Evolutionary conservation across 2,329 filamentous ascomycete species (phyloP).

Genomic region (Botrytis deweyae): DNA sequence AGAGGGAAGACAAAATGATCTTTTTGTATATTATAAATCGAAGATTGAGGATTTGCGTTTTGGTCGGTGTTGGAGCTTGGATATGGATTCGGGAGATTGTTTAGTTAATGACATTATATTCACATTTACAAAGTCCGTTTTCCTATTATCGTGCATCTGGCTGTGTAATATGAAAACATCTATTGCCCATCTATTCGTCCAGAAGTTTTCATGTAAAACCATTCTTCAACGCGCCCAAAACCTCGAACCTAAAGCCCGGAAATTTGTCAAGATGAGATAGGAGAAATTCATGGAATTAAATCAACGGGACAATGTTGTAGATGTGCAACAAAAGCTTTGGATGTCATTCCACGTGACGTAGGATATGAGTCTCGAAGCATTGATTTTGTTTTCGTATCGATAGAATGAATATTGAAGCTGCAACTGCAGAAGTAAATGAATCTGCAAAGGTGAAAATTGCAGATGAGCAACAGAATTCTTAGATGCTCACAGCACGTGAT

Average conservation of each 20-base stretch:
- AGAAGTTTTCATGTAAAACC: too few relatives aligned
- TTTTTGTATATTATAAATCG: slow-evolving; percentile 4
- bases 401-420: neutral
- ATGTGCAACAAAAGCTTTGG: neutral
- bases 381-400: neutral
- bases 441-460: neutral
- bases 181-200: too few relatives aligned
- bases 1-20: neutral
- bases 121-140: neutral
- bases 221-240: neutral
- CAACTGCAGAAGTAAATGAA: neutral
- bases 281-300: neutral
- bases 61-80: neutral
- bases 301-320: neutral
- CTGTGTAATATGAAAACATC: too few relatives aligned
- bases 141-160: neutral
- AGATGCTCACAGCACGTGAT: neutral
- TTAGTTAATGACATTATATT: neutral
- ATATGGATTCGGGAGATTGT: neutral
- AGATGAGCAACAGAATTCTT: neutral
- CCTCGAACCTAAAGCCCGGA: too few relatives aligned
- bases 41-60: neutral
- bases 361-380: neutral
- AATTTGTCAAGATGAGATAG: neutral
- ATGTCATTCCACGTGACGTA: neutral